These are phyloP conservation scores for Ophiostoma montium DNA, from an alignment of 2,329 filamentous ascomycete genomes.

Conservation along the genomic window DNA sequence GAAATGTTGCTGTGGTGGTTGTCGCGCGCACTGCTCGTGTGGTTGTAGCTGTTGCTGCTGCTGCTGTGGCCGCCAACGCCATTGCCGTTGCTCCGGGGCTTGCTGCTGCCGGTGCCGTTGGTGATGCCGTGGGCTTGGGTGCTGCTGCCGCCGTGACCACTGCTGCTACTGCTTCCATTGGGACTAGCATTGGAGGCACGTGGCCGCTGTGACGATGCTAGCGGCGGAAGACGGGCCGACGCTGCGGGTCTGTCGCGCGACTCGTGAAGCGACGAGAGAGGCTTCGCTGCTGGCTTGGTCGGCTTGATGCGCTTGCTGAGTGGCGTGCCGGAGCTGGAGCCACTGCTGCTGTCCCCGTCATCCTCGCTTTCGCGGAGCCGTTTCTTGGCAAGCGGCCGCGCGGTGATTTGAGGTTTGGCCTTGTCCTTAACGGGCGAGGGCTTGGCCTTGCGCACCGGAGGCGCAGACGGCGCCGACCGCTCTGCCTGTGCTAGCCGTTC, in stretches of 20 bases:
- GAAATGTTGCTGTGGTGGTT: constrained; percentile 27
- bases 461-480: background rate
- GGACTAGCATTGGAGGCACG: constrained; percentile 31
- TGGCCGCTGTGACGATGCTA: background rate
- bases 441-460: constrained; percentile 11
- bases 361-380: constrained; percentile 37
- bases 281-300: constrained; percentile 12
- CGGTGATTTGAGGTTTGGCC: background rate
- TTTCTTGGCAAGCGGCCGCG: constrained; percentile 29
- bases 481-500: constrained; percentile 9
- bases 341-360: constrained; percentile 41
- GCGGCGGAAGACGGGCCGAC: background rate
- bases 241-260: background rate
- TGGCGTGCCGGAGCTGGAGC: constrained; percentile 45
- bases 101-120: background rate
- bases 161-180: constrained; percentile 6
- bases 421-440: constrained; percentile 9
- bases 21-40: background rate
- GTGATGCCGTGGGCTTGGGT: too few species aligned
- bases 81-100: background rate
- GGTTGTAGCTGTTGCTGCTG: constrained; percentile 18
- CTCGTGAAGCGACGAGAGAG: background rate
- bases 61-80: background rate
- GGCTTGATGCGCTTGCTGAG: constrained; percentile 44
- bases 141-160: background rate